A percentile compares a stretch with the other conserved stretches of the same genome.
Conservation (phyloP, 306 rosid genomes). For the Abrus precatorius region DNA sequence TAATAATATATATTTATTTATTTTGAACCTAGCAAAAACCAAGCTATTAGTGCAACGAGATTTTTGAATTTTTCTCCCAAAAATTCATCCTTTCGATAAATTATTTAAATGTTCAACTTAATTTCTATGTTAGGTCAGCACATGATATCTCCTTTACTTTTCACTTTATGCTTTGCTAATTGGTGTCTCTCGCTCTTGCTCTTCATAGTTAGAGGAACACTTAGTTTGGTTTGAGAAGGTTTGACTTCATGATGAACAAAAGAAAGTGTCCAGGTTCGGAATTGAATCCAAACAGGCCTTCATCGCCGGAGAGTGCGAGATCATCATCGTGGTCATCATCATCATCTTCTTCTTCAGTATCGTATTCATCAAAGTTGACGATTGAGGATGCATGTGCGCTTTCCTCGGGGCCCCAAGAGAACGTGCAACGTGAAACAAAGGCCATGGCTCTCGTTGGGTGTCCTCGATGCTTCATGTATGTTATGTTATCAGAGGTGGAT, state of each 20-base stretch:
- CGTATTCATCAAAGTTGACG: conserved; percentile 2
- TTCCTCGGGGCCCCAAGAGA: background rate
- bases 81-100: too few relatives aligned
- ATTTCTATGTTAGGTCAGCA: too few relatives aligned
- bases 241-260: conserved; percentile 11
- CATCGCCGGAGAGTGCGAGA: background rate
- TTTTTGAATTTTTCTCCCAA: too few relatives aligned
- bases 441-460: conserved; percentile 67
- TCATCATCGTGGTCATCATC: background rate
- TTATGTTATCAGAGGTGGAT: conserved; percentile 58
- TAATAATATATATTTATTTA: too few relatives aligned
- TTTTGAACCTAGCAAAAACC: too few relatives aligned
- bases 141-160: too few relatives aligned
- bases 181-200: background rate
- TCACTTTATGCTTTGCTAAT: background rate
- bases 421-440: conserved; percentile 12
- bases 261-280: background rate
- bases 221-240: background rate
- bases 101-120: too few relatives aligned
- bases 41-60: too few relatives aligned
- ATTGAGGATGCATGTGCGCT: background rate
- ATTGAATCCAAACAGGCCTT: background rate
- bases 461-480: conserved; percentile 48
- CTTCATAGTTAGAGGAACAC: background rate
- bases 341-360: conserved; percentile 14